Evolutionary conservation across 495 filamentous ascomycete species (phyloP).

Genomic region (Aspergillus cavernicola): DNA sequence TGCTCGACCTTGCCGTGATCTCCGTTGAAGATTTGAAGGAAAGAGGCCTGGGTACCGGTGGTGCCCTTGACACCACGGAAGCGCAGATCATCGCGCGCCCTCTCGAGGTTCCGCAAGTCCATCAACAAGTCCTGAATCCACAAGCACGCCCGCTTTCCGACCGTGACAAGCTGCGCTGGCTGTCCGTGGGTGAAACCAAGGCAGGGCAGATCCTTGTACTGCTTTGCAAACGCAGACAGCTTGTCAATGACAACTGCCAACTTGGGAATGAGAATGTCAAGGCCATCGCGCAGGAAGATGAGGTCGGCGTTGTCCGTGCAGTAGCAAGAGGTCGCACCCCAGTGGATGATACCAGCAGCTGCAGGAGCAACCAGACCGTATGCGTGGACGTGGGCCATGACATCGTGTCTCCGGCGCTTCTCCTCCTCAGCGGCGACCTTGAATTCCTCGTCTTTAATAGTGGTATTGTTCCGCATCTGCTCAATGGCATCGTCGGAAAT

Average conservation of each 20-base stretch:
- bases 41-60: constrained; percentile 75
- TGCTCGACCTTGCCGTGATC: constrained; percentile 75
- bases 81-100: constrained; percentile 65
- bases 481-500: constrained; percentile 68
- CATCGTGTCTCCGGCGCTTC: constrained; percentile 67
- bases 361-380: constrained; percentile 71
- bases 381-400: constrained; percentile 71
- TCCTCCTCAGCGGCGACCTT: constrained; percentile 74
- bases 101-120: constrained; percentile 79
- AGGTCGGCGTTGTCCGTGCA: constrained; percentile 87
- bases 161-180: constrained; percentile 75
- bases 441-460: constrained; percentile 78
- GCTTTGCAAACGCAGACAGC: constrained; percentile 67
- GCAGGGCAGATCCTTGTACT: constrained; percentile 62
- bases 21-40: constrained; percentile 77
- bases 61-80: constrained; percentile 86
- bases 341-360: constrained; percentile 86
- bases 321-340: constrained; percentile 63
- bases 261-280: constrained; percentile 79
- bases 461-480: constrained; percentile 69
- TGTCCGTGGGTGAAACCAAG: constrained; percentile 88
- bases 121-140: constrained; percentile 89
- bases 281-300: constrained; percentile 70
- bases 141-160: constrained; percentile 67
- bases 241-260: constrained; percentile 82